Evolutionary conservation across 345 rosid species (phyloP), one percentile per base, ranked within the genome.

Genomic region (Excoecaria cochinchinensis): DNA sequence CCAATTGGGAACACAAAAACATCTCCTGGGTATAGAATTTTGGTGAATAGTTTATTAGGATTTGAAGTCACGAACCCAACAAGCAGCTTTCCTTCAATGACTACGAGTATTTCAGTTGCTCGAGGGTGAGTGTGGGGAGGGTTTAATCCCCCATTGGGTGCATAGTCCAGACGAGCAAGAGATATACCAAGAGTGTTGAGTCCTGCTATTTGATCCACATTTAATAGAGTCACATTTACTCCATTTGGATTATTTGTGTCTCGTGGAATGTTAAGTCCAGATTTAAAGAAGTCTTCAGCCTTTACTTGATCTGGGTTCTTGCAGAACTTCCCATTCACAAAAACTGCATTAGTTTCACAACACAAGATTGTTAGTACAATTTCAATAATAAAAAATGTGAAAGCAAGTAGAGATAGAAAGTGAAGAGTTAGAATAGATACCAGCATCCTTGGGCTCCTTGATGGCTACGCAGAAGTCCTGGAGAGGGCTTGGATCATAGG

Each of bases 81-180:
- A 15, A 51, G 22, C 0, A 69, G 44, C 24, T 10, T 11, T 42
- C 72, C 72, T 50, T 69, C 44, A 0, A 69, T 6, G 0, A 69
- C 72, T 1, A 42, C 36, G 14, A 69, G 16, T 13, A 69, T 52
- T 31, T 69, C 72, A 6, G 59, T 5, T 22, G 72, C 59, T 1
- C 72, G 58, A 48, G 60, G 72, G 58, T 69, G 72, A 5, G 57
- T 51, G 22, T 69, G 72, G 3, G 72, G 72, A 25, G 72, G 72
- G 15, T 69, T 69, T 44, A 69, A 10, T 44, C 48, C 17, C 1
- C 72, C 72, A 21, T 17, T 14, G 1, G 59, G 58, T 14, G 59
- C 72, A 17, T 22, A 69, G 24, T 69, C 72, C 1, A 69, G 16
- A n/a, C 72, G 72, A 2, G 72, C 72, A 0, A 69, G 58, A 6